Evolutionary conservation across 2,329 filamentous ascomycete species (phyloP).

Genomic region (Pleurostoma richardsiae): DNA sequence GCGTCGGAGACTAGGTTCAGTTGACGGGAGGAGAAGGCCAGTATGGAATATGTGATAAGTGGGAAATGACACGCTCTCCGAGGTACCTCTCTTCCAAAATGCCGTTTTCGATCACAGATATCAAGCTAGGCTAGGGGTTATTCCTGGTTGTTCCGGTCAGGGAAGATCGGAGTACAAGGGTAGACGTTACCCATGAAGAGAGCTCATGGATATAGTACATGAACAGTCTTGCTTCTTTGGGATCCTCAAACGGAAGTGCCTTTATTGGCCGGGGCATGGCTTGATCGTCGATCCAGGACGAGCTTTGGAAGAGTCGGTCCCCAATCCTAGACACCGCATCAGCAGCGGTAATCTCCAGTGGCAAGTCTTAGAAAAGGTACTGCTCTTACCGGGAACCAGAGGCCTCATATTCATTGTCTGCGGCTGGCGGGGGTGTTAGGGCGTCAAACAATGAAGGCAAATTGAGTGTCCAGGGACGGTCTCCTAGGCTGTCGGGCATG

Average conservation of each 20-base stretch:
- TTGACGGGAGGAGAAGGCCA: conserved; percentile 18
- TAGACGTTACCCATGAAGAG: conserved; percentile 12
- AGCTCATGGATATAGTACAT: conserved; percentile 6
- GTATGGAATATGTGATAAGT: conserved; percentile 24
- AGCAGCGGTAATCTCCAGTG: too few species aligned
- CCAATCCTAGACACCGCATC: too few species aligned
- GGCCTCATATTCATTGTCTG: too few species aligned
- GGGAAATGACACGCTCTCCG: conserved; percentile 30
- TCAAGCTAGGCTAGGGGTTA: conserved; percentile 24
- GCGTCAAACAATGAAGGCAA: too few species aligned
- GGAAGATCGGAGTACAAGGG: neutral
- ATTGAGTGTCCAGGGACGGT: too few species aligned
- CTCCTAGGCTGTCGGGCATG: too few species aligned
- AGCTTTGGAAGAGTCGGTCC: too few species aligned
- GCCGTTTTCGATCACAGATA: conserved; percentile 30
- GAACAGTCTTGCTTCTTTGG: conserved; percentile 2
- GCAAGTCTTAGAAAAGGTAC: too few species aligned
- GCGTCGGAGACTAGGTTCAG: conserved; percentile 9
- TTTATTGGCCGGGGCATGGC: too few species aligned
- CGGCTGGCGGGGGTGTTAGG: too few species aligned
- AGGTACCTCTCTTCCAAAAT: conserved; percentile 34
- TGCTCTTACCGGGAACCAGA: too few species aligned
- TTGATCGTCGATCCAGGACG: too few species aligned
- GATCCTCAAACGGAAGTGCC: neutral
- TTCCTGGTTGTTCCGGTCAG: neutral